Evolutionary conservation across 768 basidiomycete genomes (phyloP), one percentile per base, ranked within the genome.

Genomic region (Collybia nuda): DNA sequence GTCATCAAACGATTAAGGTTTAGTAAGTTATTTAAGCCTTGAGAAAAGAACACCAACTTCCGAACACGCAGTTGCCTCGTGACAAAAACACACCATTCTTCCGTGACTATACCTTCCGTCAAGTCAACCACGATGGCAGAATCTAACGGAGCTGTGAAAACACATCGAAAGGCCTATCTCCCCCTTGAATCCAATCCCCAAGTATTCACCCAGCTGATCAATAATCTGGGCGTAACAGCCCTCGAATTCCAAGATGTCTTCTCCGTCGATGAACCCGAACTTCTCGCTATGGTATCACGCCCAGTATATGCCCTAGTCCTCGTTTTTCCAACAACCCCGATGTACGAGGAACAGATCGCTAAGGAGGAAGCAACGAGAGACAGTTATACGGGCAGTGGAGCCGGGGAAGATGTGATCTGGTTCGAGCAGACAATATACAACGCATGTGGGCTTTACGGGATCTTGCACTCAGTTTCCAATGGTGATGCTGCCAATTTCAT

Each of bases 171-270:
- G 48, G 50, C 60, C 47, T 69, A 66, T 43, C 56, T 70, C 22
- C 68, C 71, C 6, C 65, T 73, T 9, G 71, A 73, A 62, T 71
- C 66, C 15, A 65, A 73, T 28, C 71, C 71, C 7, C 55, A 59
- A 35, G 63, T 73, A 19, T 71, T 73, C 59, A 71, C 70, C 2
- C 51, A 62, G 17, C 55, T 73, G 40, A 65, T 69, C 18, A 57
- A 55, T 17, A 59, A 57, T n/a, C 58, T 72, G 4, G 71, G 71
- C 0, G 59, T 67, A 12, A 47, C 53, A 32, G 41, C 49, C 7
- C 62, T 71, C 36, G 51, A 63, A 26, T 69, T 71, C 56, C 62
- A 63, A 23, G 71, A 71, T 50, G 65, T 73, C 15, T 61, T 56
- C 40, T 70, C 69, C 14, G 26, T 73, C 37, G 68, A 69, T 40